These are phyloP conservation scores for Alternaria tenuissima DNA, from an alignment of 2,329 filamentous ascomycete genomes.

Conservation along the genomic window DNA sequence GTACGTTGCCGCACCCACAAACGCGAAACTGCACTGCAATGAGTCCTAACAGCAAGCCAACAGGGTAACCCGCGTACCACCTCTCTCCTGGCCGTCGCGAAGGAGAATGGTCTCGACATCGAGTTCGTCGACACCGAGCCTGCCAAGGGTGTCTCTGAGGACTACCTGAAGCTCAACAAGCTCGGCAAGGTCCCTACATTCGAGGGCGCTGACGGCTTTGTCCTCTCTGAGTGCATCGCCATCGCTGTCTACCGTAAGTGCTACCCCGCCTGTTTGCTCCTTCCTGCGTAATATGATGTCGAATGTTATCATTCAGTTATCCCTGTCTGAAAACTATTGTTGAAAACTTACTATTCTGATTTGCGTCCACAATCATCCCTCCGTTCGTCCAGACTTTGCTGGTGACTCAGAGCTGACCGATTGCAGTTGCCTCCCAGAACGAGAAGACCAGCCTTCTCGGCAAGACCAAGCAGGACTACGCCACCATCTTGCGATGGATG, in stretches of 20 bases:
- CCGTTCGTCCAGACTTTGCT: conserved; percentile 24
- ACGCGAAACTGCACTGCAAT: conserved; percentile 12
- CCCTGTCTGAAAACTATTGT: conserved; percentile 95
- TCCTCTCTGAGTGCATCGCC: conserved; percentile 88
- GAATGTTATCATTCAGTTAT: conserved; percentile 69
- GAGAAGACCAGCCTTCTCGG: conserved; percentile 99
- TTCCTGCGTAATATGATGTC: conserved; percentile 64
- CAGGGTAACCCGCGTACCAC: conserved; percentile 91
- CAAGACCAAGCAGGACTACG: conserved; percentile 99
- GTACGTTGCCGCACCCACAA: conserved; percentile 49
- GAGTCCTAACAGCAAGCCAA: conserved; percentile 38
- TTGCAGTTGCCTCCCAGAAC: conserved; percentile 94
- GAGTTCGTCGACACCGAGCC: conserved; percentile 79
- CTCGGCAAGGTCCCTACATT: conserved; percentile 94
- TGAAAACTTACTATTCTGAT: conserved; percentile 80
- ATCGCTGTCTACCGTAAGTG: conserved; percentile 97
- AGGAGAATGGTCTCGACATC: conserved; percentile 95
- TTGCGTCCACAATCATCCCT: conserved; percentile 70
- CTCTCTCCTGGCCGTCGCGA: conserved; percentile 89
- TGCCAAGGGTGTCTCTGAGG: conserved; percentile 69
- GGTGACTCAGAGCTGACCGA: conserved; percentile 43
- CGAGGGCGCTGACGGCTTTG: conserved; percentile 88
- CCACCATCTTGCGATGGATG: conserved; percentile 97
- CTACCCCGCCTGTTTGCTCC: conserved; percentile 22
- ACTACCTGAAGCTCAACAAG: conserved; percentile 86